These are phyloP conservation scores for Halteria grandinella DNA, from an alignment of 73 alveolate genomes.

Conservation along the genomic window DNA sequence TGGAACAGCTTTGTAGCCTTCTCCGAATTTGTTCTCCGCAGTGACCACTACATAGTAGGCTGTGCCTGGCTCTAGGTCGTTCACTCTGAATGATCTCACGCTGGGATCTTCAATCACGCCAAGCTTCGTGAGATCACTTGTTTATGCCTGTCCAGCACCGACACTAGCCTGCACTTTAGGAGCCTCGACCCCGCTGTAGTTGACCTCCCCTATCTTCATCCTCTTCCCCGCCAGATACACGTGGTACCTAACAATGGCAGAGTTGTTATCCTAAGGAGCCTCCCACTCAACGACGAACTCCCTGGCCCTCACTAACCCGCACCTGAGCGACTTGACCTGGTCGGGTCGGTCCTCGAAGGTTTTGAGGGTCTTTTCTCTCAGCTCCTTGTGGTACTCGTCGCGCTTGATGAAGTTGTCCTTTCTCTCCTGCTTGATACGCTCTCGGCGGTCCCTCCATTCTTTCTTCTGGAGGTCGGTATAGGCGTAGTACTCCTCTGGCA, in stretches of 20 bases:
- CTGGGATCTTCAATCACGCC: not conserved
- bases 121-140: not conserved
- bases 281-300: conserved; percentile 6
- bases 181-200: not conserved
- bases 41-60: conserved; percentile 16
- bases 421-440: conserved; percentile 26
- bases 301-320: too few species aligned
- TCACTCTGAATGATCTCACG: not conserved
- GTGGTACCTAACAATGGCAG: conserved; percentile 2
- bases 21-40: conserved; percentile 32
- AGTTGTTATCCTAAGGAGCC: conserved; percentile 34
- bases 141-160: not conserved
- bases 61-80: not conserved
- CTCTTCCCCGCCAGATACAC: not conserved
- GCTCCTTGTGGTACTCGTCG: not conserved
- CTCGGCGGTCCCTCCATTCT: not conserved
- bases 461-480: not conserved
- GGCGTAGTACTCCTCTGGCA: too few species aligned
- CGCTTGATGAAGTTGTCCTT: not conserved
- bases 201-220: not conserved
- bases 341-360: conserved; percentile 44
- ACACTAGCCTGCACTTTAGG: not conserved
- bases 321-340: not conserved
- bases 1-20: conserved; percentile 18
- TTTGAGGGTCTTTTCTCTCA: not conserved